Percentiles rank a stretch among this genome's conserved stretches.
Conservation (phyloP, 2,329 filamentous ascomycete species). For the Dothidotthia symphoricarpi region DNA sequence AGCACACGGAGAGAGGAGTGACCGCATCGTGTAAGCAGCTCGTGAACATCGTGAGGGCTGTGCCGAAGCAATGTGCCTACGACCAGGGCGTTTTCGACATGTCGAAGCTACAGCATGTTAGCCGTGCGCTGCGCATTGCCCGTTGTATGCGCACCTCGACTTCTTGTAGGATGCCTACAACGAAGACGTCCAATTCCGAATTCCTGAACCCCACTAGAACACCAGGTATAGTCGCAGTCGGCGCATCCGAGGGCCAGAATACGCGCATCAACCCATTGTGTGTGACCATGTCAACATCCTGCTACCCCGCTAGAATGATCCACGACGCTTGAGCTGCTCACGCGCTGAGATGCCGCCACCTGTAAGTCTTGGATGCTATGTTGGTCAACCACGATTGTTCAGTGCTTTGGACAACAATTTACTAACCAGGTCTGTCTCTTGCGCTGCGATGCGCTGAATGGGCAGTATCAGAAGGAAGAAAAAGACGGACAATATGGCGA, state of each 20-base stretch:
- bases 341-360: slow-evolving; percentile 85
- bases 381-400: slow-evolving; percentile 10
- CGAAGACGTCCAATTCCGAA: slow-evolving; percentile 84
- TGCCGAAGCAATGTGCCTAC: slow-evolving; percentile 80
- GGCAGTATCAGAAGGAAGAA: slow-evolving; percentile 85
- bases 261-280: slow-evolving; percentile 90
- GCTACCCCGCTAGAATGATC: slow-evolving; percentile 72
- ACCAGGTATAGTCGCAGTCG: slow-evolving; percentile 69
- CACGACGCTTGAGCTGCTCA: slow-evolving; percentile 89
- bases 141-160: slow-evolving; percentile 67
- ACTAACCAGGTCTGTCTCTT: slow-evolving; percentile 77
- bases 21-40: slow-evolving; percentile 82
- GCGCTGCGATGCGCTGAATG: slow-evolving; percentile 75
- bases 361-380: slow-evolving; percentile 75
- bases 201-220: slow-evolving; percentile 96
- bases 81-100: slow-evolving; percentile 84
- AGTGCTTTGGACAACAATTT: background rate
- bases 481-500: slow-evolving; percentile 75
- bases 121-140: background rate
- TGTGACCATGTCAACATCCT: slow-evolving; percentile 63
- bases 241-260: slow-evolving; percentile 94
- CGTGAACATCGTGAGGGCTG: slow-evolving; percentile 73
- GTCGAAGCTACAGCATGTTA: slow-evolving; percentile 16
- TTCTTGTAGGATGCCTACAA: slow-evolving; percentile 84
- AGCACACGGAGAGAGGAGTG: slow-evolving; percentile 80